phyloP scores from a whole-genome alignment of 768 basidiomycete species.

The Ramaria rubella region DNA sequence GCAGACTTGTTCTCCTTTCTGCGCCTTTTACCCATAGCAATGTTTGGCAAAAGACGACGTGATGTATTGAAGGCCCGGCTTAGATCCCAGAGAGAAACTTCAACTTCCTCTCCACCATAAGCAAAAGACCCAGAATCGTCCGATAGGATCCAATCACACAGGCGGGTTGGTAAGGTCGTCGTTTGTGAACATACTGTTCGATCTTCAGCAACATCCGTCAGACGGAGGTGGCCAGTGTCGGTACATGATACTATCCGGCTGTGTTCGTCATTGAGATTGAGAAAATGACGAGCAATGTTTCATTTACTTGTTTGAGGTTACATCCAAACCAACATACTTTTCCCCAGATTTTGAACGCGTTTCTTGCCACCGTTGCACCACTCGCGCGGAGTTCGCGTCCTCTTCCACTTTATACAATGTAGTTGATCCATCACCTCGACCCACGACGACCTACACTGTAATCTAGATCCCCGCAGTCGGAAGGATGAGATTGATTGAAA shows the following conservation, averaged over 20 bases:
- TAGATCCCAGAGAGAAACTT: constrained; percentile 73
- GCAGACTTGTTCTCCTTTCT: constrained; percentile 41
- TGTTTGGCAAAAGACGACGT: constrained; percentile 3
- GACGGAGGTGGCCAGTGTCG: constrained; percentile 65
- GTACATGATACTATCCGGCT: constrained; percentile 63
- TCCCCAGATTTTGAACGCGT: constrained; percentile 45
- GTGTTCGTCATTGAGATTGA: constrained; percentile 11
- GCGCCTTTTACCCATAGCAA: constrained; percentile 41
- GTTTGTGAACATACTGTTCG: constrained; percentile 17
- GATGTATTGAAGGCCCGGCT: constrained; percentile 44
- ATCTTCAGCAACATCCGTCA: constrained; percentile 28
- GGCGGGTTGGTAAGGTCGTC: constrained; percentile 55
- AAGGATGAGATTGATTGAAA: not conserved
- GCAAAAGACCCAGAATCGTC: constrained; percentile 50
- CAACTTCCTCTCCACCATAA: constrained; percentile 84
- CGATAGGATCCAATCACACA: constrained; percentile 62
- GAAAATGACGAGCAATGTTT: constrained; percentile 4
- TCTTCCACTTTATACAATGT: constrained; percentile 38
- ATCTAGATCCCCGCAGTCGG: constrained; percentile 18
- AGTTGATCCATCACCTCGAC: constrained; percentile 53
- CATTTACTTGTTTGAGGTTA: constrained; percentile 40
- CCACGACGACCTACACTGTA: constrained; percentile 69
- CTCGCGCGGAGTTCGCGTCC: constrained; percentile 33
- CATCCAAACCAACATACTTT: constrained; percentile 55
- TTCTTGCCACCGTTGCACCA: constrained; percentile 56